A percentile compares a stretch with the other conserved stretches of the same genome.
phyloP scores from a whole-genome alignment of 208 protist genomes.

The Trypanosoma cruzi region DNA sequence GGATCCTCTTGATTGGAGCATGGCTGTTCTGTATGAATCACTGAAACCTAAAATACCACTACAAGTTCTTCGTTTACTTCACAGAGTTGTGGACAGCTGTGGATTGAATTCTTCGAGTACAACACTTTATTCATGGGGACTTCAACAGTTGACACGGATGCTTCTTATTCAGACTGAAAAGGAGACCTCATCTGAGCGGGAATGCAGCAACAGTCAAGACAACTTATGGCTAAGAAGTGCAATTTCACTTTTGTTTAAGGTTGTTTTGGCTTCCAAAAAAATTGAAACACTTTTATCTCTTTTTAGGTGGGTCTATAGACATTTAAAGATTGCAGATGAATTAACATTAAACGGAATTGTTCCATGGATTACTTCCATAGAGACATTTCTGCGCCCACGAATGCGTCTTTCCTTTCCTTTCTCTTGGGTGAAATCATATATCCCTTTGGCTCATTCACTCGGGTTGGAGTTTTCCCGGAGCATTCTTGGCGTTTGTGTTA shows the following conservation, averaged over 20 bases:
- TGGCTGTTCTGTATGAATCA: constrained; percentile 49
- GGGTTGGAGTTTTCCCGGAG: constrained; percentile 36
- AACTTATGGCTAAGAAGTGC: constrained; percentile 45
- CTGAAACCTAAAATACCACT: constrained; percentile 35
- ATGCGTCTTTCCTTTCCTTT: constrained; percentile 53
- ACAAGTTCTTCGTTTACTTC: constrained; percentile 50
- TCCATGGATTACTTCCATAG: constrained; percentile 45
- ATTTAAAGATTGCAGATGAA: constrained; percentile 23
- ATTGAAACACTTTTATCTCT: constrained; percentile 52
- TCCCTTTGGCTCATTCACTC: constrained; percentile 53
- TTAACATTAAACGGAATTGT: constrained; percentile 34
- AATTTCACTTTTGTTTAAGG: constrained; percentile 64
- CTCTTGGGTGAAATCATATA: constrained; percentile 35
- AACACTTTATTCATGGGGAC: constrained; percentile 64
- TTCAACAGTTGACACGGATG: constrained; percentile 55
- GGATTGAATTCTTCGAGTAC: constrained; percentile 31
- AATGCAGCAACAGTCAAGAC: constrained; percentile 1
- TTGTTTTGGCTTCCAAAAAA: constrained; percentile 54
- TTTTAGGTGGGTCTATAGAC: constrained; percentile 53
- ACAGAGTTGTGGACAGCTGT: constrained; percentile 63
- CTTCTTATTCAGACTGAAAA: constrained; percentile 57
- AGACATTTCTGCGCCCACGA: constrained; percentile 35
- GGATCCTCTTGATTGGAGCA: constrained; percentile 63
- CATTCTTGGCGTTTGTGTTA: constrained; percentile 26
- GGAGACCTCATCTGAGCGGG: constrained; percentile 8